phyloP scores from a whole-genome alignment of 2,329 filamentous ascomycete genomes.

The Scedosporium boydii region DNA sequence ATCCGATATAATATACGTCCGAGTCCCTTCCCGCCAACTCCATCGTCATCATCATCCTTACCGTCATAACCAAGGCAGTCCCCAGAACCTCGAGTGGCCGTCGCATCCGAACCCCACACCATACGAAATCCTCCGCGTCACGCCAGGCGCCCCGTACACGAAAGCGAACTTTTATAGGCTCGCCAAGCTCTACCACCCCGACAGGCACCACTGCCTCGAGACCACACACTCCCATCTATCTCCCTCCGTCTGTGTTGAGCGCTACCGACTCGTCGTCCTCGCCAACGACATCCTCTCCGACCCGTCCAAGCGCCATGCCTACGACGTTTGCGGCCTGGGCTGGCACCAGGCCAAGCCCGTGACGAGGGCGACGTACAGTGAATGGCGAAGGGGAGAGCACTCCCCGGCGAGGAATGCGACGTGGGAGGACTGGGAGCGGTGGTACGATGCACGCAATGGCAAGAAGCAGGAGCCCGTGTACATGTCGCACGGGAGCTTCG shows the following conservation, averaged over 20 bases:
- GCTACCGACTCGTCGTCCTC: conserved; percentile 79
- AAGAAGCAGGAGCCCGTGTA: conserved; percentile 47
- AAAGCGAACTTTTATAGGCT: conserved; percentile 82
- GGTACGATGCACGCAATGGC: conserved; percentile 49
- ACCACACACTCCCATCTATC: conserved; percentile 10
- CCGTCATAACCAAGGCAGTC: not conserved
- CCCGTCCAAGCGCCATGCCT: conserved; percentile 65
- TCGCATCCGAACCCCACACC: conserved; percentile 55
- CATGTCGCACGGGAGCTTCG: conserved; percentile 73
- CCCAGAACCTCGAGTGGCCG: conserved; percentile 31
- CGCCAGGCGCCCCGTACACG: conserved; percentile 54
- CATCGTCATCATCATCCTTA: not conserved
- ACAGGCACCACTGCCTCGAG: conserved; percentile 30
- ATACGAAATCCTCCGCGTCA: conserved; percentile 71
- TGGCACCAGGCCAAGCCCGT: conserved; percentile 57
- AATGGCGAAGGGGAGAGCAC: conserved; percentile 34
- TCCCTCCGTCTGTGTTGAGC: conserved; percentile 51
- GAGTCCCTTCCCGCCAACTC: not conserved
- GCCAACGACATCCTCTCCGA: conserved; percentile 85
- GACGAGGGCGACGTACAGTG: conserved; percentile 29
- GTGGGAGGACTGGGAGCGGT: conserved; percentile 95
- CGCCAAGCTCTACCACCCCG: conserved; percentile 93
- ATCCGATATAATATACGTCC: not conserved
- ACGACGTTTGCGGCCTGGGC: conserved; percentile 72
- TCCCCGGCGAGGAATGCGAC: conserved; percentile 66